Percentiles rank a stretch among this genome's conserved stretches.
phyloP scores from a whole-genome alignment of 139 green algal species.

The Tetraselmis chui region DNA sequence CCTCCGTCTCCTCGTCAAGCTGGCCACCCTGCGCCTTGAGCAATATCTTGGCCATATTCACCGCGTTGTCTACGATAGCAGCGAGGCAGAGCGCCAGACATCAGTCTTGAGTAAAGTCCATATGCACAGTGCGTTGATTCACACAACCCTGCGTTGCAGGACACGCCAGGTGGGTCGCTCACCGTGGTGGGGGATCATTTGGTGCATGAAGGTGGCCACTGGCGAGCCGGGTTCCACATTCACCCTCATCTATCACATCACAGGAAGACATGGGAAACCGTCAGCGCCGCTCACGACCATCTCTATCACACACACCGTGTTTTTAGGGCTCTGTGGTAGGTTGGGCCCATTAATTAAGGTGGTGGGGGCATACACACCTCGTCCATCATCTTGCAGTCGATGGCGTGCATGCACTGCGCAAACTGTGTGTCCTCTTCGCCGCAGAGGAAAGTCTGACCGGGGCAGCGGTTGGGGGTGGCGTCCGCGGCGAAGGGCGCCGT shows the following conservation, averaged over 20 bases:
- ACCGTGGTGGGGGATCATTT: slow-evolving; percentile 24
- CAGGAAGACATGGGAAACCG: background rate
- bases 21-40: no score
- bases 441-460: slow-evolving; percentile 16
- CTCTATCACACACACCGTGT: no score
- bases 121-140: no score
- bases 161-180: no score
- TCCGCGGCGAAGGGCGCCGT: background rate
- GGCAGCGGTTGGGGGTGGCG: slow-evolving; percentile 1
- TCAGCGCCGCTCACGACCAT: no score
- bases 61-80: slow-evolving; percentile 5
- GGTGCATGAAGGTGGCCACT: slow-evolving; percentile 17
- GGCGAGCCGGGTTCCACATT: slow-evolving; percentile 1
- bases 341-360: no score
- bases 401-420: slow-evolving; percentile 20
- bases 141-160: no score
- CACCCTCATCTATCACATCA: background rate
- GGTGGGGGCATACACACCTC: no score
- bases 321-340: no score
- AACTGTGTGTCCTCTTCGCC: background rate
- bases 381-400: slow-evolving; percentile 26
- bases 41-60: slow-evolving; percentile 16
- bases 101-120: no score
- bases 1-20: slow-evolving; percentile 4
- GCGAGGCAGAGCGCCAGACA: no score